These are phyloP conservation scores for Cornus controversa DNA, from an alignment of 148 eudicot species.

Conservation along the genomic window DNA sequence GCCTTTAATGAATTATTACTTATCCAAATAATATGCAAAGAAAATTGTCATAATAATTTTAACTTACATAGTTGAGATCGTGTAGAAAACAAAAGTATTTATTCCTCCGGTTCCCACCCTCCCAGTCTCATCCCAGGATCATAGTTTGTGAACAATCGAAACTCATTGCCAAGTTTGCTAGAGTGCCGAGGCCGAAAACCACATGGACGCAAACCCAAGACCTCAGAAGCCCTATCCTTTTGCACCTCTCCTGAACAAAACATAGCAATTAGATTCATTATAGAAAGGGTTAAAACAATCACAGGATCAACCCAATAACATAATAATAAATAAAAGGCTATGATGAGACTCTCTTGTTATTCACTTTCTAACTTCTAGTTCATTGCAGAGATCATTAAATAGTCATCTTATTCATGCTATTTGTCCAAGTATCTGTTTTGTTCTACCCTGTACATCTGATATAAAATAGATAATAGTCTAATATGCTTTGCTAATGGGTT, in stretches of 20 bases:
- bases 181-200: slow-evolving; percentile 84
- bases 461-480: no score
- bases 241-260: slow-evolving; percentile 75
- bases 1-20: no score
- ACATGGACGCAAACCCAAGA: slow-evolving; percentile 74
- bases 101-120: slow-evolving; percentile 53
- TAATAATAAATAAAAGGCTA: not conserved
- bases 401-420: no score
- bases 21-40: not conserved
- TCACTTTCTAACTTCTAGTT: not conserved
- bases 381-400: no score
- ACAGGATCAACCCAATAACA: not conserved
- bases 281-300: not conserved
- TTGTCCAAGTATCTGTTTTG: not conserved
- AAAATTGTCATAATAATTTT: not conserved
- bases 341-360: no score
- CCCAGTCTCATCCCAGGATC: slow-evolving; percentile 82
- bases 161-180: slow-evolving; percentile 93
- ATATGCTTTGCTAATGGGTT: not conserved
- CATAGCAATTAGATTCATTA: not conserved
- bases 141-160: slow-evolving; percentile 81
- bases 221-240: slow-evolving; percentile 64
- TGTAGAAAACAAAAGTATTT: not conserved
- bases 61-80: slow-evolving; percentile 1
- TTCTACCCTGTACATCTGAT: not conserved